Evolutionary conservation across 495 filamentous ascomycete genomes (phyloP), one percentile per base, ranked within the genome.

Genomic region (Penicillium manginii): DNA sequence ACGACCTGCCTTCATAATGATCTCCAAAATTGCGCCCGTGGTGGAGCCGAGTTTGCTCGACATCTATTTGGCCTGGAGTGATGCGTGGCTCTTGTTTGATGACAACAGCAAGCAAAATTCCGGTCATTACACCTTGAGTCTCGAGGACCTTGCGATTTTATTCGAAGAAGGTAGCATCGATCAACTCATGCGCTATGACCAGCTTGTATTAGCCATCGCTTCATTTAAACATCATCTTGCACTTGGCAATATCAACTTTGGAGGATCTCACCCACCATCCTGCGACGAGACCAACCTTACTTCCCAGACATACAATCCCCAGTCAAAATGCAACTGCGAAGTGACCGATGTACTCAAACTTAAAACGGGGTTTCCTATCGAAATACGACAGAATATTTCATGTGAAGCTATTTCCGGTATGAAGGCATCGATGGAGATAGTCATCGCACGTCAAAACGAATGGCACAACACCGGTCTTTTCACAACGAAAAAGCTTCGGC

Each of bases 231-330:
- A 42, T 29, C 49, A 57, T 18, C 15, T 59, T 15, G 7, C 18
- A 23, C 18, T 51, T 10, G 54, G 57, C 10, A 50, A 52, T 11
- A 31, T 67, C 29, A 33, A 21, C n/a, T 32, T 64, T 4, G 61
- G 64, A 0, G 61, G 64, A 2, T 49, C 4, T 2, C 12, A 22
- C 3, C 48, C 64, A 12, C 64, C 64, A 15, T 67, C 61, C 6
- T 64, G 61, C 22, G 49, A 46, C 4, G 61, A 64, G 18, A 67
- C 55, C 1, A 58, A 67, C 31, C 47, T 67, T 2, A 4, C 55
- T 1, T 67, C 64, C 1, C 47, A 59, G 23, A 26, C 19, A n/a
- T 67, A 67, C 23, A 54, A 67, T n/a, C 64, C 64, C 10, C 42
- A 52, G 14, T 42, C 50, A 1, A 45, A 56, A 11, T 67, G 61